phyloP scores from a whole-genome alignment of 1,284 basidiomycete species.

The Ganoderma lingzhi region DNA sequence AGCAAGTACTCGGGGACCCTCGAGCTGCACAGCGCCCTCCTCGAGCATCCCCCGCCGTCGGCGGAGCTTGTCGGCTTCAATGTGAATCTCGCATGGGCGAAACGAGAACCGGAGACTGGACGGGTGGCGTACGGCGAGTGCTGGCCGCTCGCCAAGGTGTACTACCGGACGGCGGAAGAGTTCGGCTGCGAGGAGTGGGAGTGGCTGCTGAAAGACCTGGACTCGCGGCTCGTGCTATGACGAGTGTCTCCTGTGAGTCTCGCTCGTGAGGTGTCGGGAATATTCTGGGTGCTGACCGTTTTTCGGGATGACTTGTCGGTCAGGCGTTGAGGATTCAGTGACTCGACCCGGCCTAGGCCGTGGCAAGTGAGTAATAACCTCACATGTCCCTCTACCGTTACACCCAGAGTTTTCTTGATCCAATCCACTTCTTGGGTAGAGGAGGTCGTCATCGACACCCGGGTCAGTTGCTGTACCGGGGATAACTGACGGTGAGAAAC shows the following conservation, averaged over 20 bases:
- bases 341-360: no score
- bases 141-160: background rate
- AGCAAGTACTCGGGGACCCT: background rate
- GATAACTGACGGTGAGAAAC: no score
- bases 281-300: no score
- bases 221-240: background rate
- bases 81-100: background rate
- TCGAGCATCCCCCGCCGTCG: conserved; percentile 4
- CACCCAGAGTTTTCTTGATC: no score
- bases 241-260: background rate
- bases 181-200: conserved; percentile 10
- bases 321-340: no score
- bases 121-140: background rate
- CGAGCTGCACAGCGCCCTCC: background rate
- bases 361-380: no score
- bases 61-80: conserved; percentile 18
- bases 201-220: background rate
- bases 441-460: no score
- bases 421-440: no score
- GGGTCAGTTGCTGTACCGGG: no score
- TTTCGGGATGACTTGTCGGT: no score
- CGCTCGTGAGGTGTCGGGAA: no score
- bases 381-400: no score
- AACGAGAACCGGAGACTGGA: background rate
- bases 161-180: background rate